Conservation (phyloP, 192 early-diverging fungal genomes). For the Chytriomyces sp. region DNA sequence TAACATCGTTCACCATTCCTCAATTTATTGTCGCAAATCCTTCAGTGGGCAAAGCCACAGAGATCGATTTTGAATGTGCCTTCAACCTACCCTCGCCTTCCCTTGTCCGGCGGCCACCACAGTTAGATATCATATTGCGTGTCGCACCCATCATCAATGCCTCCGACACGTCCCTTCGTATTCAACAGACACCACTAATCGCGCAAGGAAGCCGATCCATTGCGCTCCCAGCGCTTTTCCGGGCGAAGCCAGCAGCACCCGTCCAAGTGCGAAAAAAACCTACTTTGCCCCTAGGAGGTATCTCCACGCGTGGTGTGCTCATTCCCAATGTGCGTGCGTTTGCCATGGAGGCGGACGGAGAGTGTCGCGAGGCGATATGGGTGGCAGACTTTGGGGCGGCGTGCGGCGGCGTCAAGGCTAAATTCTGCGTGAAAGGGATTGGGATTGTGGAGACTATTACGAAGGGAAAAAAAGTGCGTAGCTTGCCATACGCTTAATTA, state of each 20-base stretch:
- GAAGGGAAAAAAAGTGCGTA: not conserved
- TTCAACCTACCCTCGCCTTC: constrained; percentile 13
- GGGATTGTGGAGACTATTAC: not conserved
- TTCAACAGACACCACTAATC: not conserved
- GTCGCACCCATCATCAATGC: constrained; percentile 2
- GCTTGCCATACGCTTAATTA: not conserved
- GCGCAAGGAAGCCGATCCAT: not conserved
- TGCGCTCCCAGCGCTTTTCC: constrained; percentile 15
- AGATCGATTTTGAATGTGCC: constrained; percentile 19
- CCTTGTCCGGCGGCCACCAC: not conserved
- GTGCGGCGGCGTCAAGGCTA: not conserved
- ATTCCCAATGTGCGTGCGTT: constrained; percentile 4
- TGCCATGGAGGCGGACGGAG: not conserved
- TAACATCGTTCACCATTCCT: constrained; percentile 16
- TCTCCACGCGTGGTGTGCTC: constrained; percentile 15
- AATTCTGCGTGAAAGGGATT: not conserved
- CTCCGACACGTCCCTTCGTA: not conserved
- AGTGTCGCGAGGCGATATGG: not conserved
- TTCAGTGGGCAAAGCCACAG: not conserved
- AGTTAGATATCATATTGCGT: constrained; percentile 5
- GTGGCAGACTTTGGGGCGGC: constrained; percentile 1
- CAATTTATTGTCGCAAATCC: not conserved
- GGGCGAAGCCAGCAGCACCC: not conserved
- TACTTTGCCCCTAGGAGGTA: constrained; percentile 6
- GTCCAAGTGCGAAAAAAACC: not conserved